phyloP scores from a whole-genome alignment of 345 rosid species.

The Citrus sp. region DNA sequence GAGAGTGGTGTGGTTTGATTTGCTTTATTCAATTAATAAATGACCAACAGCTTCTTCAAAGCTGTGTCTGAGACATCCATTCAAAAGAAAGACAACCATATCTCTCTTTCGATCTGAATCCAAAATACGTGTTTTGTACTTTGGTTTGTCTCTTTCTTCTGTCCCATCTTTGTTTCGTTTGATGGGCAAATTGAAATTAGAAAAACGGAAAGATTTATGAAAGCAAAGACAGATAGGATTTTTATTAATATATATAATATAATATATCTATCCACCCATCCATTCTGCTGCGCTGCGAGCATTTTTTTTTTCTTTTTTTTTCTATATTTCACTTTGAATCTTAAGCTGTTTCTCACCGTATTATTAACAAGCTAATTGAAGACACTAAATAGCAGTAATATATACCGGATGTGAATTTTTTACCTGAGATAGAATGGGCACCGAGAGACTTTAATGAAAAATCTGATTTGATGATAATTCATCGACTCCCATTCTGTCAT shows the following conservation, averaged over 20 bases:
- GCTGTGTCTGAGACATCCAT: too few relatives aligned
- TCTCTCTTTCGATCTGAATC: neutral
- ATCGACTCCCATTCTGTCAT: neutral
- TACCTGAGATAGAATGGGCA: too few relatives aligned
- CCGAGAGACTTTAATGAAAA: neutral
- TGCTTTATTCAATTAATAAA: neutral
- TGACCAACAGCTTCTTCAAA: neutral
- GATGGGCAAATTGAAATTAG: neutral
- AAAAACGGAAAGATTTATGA: too few relatives aligned
- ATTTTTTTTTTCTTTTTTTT: too few relatives aligned
- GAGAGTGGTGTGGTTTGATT: neutral
- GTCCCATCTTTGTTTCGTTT: neutral
- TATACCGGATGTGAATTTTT: too few relatives aligned
- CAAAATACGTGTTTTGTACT: slow-evolving; percentile 2
- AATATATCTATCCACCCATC: neutral
- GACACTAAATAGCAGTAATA: too few relatives aligned
- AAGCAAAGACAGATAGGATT: too few relatives aligned
- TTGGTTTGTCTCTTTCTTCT: slow-evolving; percentile 14
- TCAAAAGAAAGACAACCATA: neutral
- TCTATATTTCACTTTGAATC: neutral
- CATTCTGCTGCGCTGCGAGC: neutral
- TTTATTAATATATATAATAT: too few relatives aligned
- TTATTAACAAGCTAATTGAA: too few relatives aligned
- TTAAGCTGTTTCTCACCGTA: neutral
- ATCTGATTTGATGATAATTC: neutral